Evolutionary conservation across 2,329 filamentous ascomycete genomes (phyloP).

Genomic region (Periglandula ipomoeae): DNA sequence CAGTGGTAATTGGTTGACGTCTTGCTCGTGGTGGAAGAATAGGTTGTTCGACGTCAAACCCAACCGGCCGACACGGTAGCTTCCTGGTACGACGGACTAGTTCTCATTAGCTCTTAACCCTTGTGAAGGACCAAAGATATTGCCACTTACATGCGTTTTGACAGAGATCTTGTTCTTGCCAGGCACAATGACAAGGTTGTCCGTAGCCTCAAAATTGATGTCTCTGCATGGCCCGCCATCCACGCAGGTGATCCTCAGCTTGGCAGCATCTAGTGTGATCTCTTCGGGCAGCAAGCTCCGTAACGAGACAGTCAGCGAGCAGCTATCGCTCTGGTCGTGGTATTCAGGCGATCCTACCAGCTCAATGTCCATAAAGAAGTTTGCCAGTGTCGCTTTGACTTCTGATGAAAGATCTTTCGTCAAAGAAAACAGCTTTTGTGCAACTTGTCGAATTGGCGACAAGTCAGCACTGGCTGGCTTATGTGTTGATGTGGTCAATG

Average conservation of each 20-base stretch:
- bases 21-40: constrained; percentile 55
- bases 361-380: constrained; percentile 63
- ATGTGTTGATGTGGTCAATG: constrained; percentile 10
- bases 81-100: constrained; percentile 58
- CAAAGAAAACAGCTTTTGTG: constrained; percentile 37
- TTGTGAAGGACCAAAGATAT: background rate
- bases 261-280: constrained; percentile 56
- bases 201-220: constrained; percentile 24
- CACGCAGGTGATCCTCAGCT: constrained; percentile 51
- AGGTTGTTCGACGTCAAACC: constrained; percentile 56
- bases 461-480: constrained; percentile 16
- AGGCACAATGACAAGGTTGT: constrained; percentile 28
- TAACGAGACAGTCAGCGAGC: constrained; percentile 59
- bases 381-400: constrained; percentile 56
- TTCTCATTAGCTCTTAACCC: constrained; percentile 15
- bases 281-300: constrained; percentile 64
- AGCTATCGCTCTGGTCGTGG: constrained; percentile 63
- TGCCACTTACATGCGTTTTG: constrained; percentile 24
- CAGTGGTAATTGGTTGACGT: constrained; percentile 37
- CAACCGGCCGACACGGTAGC: constrained; percentile 67
- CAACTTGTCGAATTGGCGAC: constrained; percentile 35
- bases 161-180: constrained; percentile 36
- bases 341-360: constrained; percentile 63
- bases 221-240: constrained; percentile 52
- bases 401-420: constrained; percentile 43